Evolutionary conservation across 139 green algal species (phyloP).

Genomic region (Auxenochlorella protothecoides): DNA sequence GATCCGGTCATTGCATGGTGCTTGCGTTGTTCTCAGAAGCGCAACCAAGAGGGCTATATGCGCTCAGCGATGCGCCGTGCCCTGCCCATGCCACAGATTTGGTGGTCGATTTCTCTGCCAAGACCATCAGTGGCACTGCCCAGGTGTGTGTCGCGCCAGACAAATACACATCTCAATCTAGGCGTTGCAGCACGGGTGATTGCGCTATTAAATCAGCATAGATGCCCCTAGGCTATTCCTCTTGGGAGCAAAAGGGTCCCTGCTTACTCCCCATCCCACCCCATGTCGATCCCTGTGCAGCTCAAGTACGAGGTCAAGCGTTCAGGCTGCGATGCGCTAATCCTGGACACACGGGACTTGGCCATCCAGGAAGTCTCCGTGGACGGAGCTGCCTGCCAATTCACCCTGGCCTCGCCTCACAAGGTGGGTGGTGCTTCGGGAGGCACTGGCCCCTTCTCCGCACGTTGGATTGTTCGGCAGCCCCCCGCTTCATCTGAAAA

Average conservation of each 20-base stretch:
- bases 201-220: not conserved
- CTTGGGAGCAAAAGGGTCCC: no score
- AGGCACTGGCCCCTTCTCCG: not conserved
- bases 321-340: slow-evolving; percentile 17
- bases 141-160: slow-evolving; percentile 8
- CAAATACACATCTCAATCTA: no score
- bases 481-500: not conserved
- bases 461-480: not conserved
- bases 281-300: not conserved
- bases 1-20: not conserved
- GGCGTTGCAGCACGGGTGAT: no score
- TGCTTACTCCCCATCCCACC: no score
- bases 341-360: slow-evolving; percentile 52
- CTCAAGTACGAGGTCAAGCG: slow-evolving; percentile 8
- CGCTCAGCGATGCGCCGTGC: slow-evolving; percentile 2
- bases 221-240: no score
- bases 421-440: slow-evolving; percentile 1
- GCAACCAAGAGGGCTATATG: not conserved
- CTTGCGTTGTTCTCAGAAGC: not conserved
- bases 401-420: slow-evolving; percentile 16
- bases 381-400: slow-evolving; percentile 9
- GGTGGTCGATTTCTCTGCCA: slow-evolving; percentile 28
- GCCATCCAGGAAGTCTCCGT: slow-evolving; percentile 19
- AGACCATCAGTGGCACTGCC: slow-evolving; percentile 15
- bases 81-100: slow-evolving; percentile 11